Conservation (phyloP, 441 rosid species). For the Eruca vesicaria region DNA sequence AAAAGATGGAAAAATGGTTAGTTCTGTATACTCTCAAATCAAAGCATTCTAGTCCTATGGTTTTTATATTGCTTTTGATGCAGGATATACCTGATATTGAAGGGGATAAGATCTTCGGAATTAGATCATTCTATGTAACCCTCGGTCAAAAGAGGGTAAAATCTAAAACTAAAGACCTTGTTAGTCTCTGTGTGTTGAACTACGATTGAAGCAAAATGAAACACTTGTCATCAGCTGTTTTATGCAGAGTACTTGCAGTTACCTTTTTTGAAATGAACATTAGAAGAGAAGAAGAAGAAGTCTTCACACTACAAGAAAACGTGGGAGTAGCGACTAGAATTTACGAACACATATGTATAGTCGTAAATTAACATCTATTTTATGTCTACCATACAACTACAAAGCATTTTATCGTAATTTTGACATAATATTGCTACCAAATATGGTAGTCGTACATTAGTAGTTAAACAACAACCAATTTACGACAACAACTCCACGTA, state of each 20-base stretch:
- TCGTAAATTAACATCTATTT: too few species aligned
- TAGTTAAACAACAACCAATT: too few species aligned
- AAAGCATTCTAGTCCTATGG: neutral
- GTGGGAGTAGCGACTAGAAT: too few species aligned
- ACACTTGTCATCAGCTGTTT: slow-evolving; percentile 27
- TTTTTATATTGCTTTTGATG: slow-evolving; percentile 1
- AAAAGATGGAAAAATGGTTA: neutral
- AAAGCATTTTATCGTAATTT: too few species aligned
- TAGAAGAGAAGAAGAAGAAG: slow-evolving; percentile 5
- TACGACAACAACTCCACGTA: too few species aligned
- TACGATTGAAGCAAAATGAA: neutral
- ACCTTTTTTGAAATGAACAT: slow-evolving; percentile 35
- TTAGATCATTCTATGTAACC: slow-evolving; percentile 75
- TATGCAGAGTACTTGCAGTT: slow-evolving; percentile 41
- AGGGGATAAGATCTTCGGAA: slow-evolving; percentile 87
- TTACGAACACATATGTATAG: too few species aligned
- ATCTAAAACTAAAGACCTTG: neutral
- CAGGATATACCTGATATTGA: slow-evolving; percentile 98
- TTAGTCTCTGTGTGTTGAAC: neutral
- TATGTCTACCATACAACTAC: too few species aligned
- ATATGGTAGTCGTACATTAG: too few species aligned
- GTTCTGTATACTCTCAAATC: too few species aligned
- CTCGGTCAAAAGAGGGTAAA: slow-evolving; percentile 81
- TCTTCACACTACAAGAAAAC: too few species aligned
- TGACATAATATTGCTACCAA: too few species aligned